phyloP scores from a whole-genome alignment of 345 rosid genomes.

The Diplotaxis tenuifolia region DNA sequence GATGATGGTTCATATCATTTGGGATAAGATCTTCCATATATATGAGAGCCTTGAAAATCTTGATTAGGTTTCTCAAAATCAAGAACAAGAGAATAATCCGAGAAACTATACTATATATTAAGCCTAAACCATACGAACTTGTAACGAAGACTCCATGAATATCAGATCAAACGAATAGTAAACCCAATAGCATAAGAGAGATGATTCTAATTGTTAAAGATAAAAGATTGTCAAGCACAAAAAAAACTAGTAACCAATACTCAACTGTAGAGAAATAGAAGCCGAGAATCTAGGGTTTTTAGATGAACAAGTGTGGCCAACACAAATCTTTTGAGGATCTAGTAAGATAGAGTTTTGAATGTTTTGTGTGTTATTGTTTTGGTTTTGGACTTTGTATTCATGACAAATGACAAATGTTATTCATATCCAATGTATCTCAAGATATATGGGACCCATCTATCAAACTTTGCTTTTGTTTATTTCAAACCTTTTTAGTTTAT shows the following conservation, averaged over 20 bases:
- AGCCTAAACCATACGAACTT: background rate
- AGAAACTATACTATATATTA: background rate
- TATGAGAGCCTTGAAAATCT: background rate
- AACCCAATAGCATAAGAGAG: background rate
- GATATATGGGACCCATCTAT: background rate
- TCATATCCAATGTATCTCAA: background rate
- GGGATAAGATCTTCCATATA: background rate
- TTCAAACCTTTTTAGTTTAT: background rate
- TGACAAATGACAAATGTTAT: background rate
- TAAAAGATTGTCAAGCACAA: background rate
- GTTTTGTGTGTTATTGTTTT: background rate
- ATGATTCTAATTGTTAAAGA: background rate
- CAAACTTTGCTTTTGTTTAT: background rate
- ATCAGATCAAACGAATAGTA: background rate
- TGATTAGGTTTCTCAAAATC: background rate
- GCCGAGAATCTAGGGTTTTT: background rate
- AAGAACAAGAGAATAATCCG: background rate
- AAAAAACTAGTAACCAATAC: background rate
- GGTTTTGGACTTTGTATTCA: background rate
- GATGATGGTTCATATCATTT: background rate
- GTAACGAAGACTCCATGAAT: background rate
- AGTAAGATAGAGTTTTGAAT: background rate
- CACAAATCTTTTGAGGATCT: background rate
- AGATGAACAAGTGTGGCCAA: background rate
- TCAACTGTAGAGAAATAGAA: background rate